phyloP scores from a whole-genome alignment of 2,329 filamentous ascomycete species.

The Paecilomyces sp. region DNA sequence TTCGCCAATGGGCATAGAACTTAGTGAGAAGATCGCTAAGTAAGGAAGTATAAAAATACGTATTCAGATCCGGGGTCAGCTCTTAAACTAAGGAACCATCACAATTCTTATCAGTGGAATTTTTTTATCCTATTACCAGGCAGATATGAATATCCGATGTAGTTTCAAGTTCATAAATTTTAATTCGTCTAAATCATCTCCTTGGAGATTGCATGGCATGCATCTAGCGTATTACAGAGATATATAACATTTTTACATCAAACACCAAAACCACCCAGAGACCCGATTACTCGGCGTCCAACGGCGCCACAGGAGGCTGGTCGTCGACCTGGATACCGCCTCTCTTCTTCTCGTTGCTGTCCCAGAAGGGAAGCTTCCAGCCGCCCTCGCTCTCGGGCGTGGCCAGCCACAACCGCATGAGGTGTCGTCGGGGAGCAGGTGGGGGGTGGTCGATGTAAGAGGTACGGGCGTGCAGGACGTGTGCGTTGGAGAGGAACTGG shows the following conservation, averaged over 20 bases:
- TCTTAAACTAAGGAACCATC: no score
- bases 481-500: slow-evolving; percentile 75
- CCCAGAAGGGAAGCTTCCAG: slow-evolving; percentile 76
- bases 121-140: no score
- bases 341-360: slow-evolving; percentile 76
- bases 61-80: no score
- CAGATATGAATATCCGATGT: no score
- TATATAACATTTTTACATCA: neutral
- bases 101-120: no score
- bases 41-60: no score
- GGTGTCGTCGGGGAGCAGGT: slow-evolving; percentile 63
- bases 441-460: slow-evolving; percentile 67
- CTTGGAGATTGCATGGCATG: no score
- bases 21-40: no score
- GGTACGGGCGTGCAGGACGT: slow-evolving; percentile 74
- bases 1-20: no score
- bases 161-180: no score
- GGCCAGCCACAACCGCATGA: slow-evolving; percentile 78
- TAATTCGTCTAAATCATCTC: no score
- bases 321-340: slow-evolving; percentile 85
- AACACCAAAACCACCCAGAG: neutral
- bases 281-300: slow-evolving; percentile 66
- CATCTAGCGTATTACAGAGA: no score
- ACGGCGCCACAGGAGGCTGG: slow-evolving; percentile 63
- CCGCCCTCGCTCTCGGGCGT: slow-evolving; percentile 77